Base-by-base conservation (phyloP, 2,329 filamentous ascomycete genomes). In the Sphaerulina musiva region DNA sequence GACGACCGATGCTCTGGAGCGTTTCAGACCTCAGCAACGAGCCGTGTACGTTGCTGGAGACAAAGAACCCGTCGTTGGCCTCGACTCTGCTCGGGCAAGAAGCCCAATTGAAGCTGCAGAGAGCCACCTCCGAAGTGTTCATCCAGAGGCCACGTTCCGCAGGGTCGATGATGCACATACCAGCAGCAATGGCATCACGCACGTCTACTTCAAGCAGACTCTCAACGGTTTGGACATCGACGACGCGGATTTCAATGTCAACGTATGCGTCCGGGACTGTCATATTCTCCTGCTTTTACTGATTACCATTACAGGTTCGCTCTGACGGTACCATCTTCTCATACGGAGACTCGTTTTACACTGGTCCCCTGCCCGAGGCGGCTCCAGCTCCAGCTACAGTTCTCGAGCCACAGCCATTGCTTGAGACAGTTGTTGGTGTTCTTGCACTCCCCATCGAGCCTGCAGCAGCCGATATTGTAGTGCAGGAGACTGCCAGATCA, bases 171-270 rank as follows among this genome's bases (percentile, higher is more conserved):
- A 82, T 62, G 73, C 77, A 60, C 83, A 82, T 47, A 70, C 78
- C 9, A 74, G 80, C n/a, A 66, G 62, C 44, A 81, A 80, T 51
- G 79, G 80, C 7, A 71, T 83, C 55, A 73, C 73, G 0, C 80
- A 83, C 61, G 78, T 82, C 58, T 75, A 81, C 65, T 80, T 83
- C 64, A 80, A 78, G 68, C 81, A 83, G 68, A 82, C 79, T 0
- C 69, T 73, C 6, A 77, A 82, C 51, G 80, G 76, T 1, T 64
- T 83, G 23, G 80, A 83, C 56, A 76, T 84, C 55, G 80, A 82
- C 60, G 83, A 83, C 60, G 78, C 77, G 1, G 78, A 81, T 62
- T 80, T 82, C 62, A 81, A 82, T 48, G 78, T 83, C 46, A 83
- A 83, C 58, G 78, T 82, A 60, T 70, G 78, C 71, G n/a, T 8